Conservation (phyloP, 2,329 filamentous ascomycete species). For the Raffaelea arxii region DNA sequence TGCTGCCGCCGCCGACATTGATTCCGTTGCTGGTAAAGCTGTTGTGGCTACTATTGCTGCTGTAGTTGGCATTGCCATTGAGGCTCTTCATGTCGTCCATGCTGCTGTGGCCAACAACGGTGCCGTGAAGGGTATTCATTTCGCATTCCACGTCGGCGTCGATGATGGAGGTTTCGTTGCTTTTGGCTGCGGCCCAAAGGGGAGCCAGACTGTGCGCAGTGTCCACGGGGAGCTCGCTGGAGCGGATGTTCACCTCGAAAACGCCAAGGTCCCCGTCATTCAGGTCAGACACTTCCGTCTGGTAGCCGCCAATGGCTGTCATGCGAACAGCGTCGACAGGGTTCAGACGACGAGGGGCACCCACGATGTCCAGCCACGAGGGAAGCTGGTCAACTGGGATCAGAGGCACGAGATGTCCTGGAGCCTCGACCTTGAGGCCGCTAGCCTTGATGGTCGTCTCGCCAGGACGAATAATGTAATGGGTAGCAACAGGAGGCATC, state of each 20-base stretch:
- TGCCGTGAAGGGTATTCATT: neutral
- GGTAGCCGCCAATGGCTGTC: slow-evolving; percentile 23
- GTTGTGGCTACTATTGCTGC: neutral
- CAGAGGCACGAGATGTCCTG: slow-evolving; percentile 37
- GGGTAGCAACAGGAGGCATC: slow-evolving; percentile 20
- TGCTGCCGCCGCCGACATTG: neutral
- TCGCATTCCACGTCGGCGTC: neutral
- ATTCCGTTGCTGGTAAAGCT: neutral
- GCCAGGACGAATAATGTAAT: slow-evolving; percentile 35
- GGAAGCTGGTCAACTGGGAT: slow-evolving; percentile 44
- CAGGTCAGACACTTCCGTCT: neutral
- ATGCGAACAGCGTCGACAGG: slow-evolving; percentile 28
- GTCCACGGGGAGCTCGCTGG: neutral
- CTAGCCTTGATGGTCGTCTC: slow-evolving; percentile 18
- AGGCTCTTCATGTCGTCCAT: neutral
- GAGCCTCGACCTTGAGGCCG: slow-evolving; percentile 14
- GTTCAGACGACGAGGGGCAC: slow-evolving; percentile 31
- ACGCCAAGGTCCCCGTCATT: slow-evolving; percentile 15
- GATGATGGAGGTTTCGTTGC: neutral
- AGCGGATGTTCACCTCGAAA: neutral
- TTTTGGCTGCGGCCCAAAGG: neutral
- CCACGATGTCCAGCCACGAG: slow-evolving; percentile 30
- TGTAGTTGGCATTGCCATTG: neutral
- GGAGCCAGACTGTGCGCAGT: neutral
- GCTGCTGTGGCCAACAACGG: neutral